These are phyloP conservation scores for Rhodofomes roseus DNA, from an alignment of 1,284 basidiomycete species.

Conservation along the genomic window DNA sequence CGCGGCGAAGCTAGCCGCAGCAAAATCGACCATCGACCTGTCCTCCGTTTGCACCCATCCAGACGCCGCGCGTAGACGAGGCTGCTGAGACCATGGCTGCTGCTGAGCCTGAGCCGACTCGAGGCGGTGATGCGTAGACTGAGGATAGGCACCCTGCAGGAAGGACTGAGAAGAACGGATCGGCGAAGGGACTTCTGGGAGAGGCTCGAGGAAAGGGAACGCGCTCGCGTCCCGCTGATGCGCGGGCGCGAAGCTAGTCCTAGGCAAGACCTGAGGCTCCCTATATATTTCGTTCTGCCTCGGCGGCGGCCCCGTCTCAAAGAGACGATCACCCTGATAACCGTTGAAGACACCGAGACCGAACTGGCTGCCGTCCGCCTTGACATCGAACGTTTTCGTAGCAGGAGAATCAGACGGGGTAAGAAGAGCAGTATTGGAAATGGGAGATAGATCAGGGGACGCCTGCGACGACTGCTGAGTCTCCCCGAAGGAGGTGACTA, in stretches of 20 bases:
- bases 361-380: constrained; percentile 43
- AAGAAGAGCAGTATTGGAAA: constrained; percentile 57
- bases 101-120: constrained; percentile 19
- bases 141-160: constrained; percentile 26
- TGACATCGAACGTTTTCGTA: constrained; percentile 48
- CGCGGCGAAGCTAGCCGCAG: constrained; percentile 7
- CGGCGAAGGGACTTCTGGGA: constrained; percentile 39
- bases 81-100: constrained; percentile 23
- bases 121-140: constrained; percentile 17
- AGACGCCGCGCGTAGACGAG: constrained; percentile 22
- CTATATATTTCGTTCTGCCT: constrained; percentile 18
- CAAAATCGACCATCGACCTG: constrained; percentile 16
- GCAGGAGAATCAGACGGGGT: constrained; percentile 71
- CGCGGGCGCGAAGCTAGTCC: constrained; percentile 19
- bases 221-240: constrained; percentile 29
- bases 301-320: constrained; percentile 25
- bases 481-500: constrained; percentile 30
- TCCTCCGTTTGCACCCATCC: constrained; percentile 33
- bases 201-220: constrained; percentile 50
- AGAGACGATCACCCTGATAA: constrained; percentile 27
- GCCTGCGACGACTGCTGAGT: constrained; percentile 34
- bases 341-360: constrained; percentile 35
- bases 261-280: constrained; percentile 12
- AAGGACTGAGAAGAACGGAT: constrained; percentile 32
- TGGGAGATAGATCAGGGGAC: constrained; percentile 65